Evolutionary conservation across 1,284 basidiomycete species (phyloP).

Genomic region (Meripilus lineatus): DNA sequence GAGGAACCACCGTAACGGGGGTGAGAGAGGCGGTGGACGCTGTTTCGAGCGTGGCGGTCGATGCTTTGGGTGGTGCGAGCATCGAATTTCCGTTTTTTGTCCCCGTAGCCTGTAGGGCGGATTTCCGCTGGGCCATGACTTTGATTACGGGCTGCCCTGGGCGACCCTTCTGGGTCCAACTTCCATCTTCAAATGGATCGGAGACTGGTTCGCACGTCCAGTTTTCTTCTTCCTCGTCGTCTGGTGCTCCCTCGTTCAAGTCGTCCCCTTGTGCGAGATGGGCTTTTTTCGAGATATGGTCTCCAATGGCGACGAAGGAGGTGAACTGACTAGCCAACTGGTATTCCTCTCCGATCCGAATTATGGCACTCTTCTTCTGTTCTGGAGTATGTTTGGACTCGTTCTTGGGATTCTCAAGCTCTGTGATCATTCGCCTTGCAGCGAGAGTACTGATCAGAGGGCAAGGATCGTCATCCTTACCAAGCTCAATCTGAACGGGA

Average conservation of each 20-base stretch:
- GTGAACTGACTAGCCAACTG: constrained; percentile 12
- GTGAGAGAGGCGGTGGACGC: background rate
- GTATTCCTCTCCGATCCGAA: constrained; percentile 7
- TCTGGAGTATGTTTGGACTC: constrained; percentile 1
- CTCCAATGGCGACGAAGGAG: constrained; percentile 8
- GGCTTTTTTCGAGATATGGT: background rate
- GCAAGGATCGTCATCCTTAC: constrained; percentile 1
- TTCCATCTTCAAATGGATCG: background rate
- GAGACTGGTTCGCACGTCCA: background rate
- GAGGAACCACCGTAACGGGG: background rate
- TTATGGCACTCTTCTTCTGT: constrained; percentile 4
- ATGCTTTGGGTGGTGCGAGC: background rate
- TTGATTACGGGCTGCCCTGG: background rate
- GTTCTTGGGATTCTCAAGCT: constrained; percentile 4
- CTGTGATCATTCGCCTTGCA: constrained; percentile 12
- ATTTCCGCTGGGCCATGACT: background rate
- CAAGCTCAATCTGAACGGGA: constrained; percentile 7
- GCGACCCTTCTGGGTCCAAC: background rate
- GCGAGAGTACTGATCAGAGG: constrained; percentile 13
- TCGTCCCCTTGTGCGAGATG: background rate
- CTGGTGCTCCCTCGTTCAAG: background rate
- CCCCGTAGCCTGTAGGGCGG: background rate
- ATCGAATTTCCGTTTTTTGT: background rate
- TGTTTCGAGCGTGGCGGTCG: background rate
- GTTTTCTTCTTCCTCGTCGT: background rate